Evolutionary conservation across 2,329 filamentous ascomycete genomes (phyloP).

Genomic region (Ascosphaera apis): DNA sequence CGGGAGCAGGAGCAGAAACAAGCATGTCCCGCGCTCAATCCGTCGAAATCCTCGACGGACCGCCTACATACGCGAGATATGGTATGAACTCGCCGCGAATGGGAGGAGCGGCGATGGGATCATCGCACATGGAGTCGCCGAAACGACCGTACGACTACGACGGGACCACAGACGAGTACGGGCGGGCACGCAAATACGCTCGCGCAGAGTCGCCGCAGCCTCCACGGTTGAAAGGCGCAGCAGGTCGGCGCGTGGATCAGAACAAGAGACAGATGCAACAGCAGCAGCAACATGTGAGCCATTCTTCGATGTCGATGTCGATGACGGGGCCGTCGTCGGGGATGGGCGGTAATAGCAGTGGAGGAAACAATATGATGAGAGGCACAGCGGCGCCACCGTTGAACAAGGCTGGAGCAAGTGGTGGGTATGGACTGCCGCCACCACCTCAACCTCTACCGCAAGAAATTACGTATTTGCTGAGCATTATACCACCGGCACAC

Average conservation of each 20-base stretch:
- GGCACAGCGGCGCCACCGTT: no score
- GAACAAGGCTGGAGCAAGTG: conserved; percentile 1
- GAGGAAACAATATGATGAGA: no score
- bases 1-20: conserved; percentile 23
- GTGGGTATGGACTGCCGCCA: conserved; percentile 26
- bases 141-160: conserved; percentile 46
- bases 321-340: background rate
- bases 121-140: conserved; percentile 23
- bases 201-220: conserved; percentile 81
- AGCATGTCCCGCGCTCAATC: conserved; percentile 8
- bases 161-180: conserved; percentile 35
- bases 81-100: no score
- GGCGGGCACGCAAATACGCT: conserved; percentile 62
- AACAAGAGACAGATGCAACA: no score
- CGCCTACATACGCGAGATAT: conserved; percentile 15
- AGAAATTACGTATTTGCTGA: conserved; percentile 37
- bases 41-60: conserved; percentile 12
- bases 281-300: conserved; percentile 16
- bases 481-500: conserved; percentile 50
- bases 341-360: background rate
- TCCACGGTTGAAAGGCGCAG: conserved; percentile 79
- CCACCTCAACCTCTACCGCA: conserved; percentile 48
- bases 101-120: conserved; percentile 8
- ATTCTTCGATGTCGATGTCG: conserved; percentile 6
- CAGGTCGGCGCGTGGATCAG: conserved; percentile 64